Conservation (phyloP, 169 alveolate species). For the Plasmodium billcollinsi region DNA sequence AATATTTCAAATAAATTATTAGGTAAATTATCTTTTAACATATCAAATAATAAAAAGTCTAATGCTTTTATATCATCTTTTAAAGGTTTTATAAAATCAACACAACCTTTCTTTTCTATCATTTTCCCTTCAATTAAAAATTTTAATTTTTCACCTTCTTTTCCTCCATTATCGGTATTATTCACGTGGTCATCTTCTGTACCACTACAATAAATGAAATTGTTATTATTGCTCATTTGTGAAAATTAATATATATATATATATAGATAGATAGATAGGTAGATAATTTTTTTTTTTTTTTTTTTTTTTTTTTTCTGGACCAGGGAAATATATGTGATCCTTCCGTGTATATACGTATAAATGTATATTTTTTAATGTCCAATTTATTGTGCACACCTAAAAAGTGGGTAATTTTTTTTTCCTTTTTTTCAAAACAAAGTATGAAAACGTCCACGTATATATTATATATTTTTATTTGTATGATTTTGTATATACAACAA, state of each 20-base stretch:
- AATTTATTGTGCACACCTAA: no score
- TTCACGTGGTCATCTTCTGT: not conserved
- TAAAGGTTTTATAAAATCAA: constrained; percentile 70
- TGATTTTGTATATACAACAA: no score
- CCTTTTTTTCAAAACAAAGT: no score
- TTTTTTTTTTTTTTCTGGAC: no score
- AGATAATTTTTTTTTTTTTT: no score
- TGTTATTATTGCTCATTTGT: not conserved
- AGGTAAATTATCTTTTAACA: constrained; percentile 65
- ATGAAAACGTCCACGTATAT: no score
- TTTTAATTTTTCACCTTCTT: constrained; percentile 33
- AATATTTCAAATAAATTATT: constrained; percentile 35
- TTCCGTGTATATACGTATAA: not conserved
- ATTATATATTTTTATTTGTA: no score
- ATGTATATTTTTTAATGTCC: not conserved
- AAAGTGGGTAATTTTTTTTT: no score
- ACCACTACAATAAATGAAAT: not conserved
- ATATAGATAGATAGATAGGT: no score
- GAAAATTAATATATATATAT: no score
- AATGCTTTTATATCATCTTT: constrained; percentile 72
- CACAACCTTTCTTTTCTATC: constrained; percentile 36
- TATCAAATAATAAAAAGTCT: constrained; percentile 63
- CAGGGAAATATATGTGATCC: not conserved
- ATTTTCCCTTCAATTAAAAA: constrained; percentile 67
- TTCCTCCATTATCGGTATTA: not conserved